Base-by-base conservation (phyloP, 1,139 yeast genomes). In the Yamadazyma mexicana region DNA sequence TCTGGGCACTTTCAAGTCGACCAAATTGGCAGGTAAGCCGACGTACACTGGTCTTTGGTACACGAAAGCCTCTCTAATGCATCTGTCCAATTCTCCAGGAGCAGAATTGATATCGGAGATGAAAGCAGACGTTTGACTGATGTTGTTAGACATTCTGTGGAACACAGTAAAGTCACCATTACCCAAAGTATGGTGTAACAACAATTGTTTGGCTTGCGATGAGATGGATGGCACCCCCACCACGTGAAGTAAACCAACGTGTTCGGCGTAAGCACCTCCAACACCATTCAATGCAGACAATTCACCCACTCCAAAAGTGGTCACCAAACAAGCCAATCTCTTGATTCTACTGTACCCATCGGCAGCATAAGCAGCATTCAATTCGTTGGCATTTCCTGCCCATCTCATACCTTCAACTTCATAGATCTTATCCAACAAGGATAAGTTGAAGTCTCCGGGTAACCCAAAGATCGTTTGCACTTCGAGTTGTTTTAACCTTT, bases 11-110 rank as follows among this genome's bases (percentile, higher is more conserved):
- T 58, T 64, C 55, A 73, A 69, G 57, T 84, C 89, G 43, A 84
- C 85, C 61, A 86, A 73, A 70, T 87, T 87, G 44, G 92, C 85
- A 50, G 95, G 96, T 45, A 87, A 64, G 33, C 87, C 95, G 52
- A 87, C 62, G 66, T 87, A 87, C 18, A 85, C 94, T 23, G 96
- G 95, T 64, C 89, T 79, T 63, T 86, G 94, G 55, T 75, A 67
- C 40, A 80, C 66, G 64, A 76, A 81, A 31, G 94, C 91, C 46
- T 76, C 79, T 60, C 83, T 75, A 57, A 87, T 79, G 53, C 88
- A 80, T 53, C 83, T 74, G 66, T 87, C 95, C 50, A 87, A 79
- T 53, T 77, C 78, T 37, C 66, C 68, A 34, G 91, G 84, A 35
- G 92, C 94, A 33, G 79, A 62, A 45, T 62, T 63, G 49, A 79